Evolutionary conservation across 805 yeast genomes (phyloP), one percentile per base, ranked within the genome.

Genomic region (Scheffersomyces ergatensis): DNA sequence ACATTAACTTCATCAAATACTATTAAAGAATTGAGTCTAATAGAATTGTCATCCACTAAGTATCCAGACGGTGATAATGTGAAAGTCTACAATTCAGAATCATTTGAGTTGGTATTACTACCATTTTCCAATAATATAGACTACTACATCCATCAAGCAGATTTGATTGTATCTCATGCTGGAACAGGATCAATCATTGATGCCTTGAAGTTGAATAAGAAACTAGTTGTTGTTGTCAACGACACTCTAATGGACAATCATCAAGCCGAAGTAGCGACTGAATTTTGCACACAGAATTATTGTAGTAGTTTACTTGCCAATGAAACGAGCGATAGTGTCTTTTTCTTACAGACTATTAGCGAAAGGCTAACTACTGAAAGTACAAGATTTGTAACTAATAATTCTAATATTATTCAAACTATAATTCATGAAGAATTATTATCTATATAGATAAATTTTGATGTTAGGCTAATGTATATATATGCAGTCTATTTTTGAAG

Each of bases 161-260:
- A 80, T 37, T 49, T 88, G 33, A 86, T 92, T 9, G 74, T 93
- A 11, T 82, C 96, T 0, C 98, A 93, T 58, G 97, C 96, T 0
- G 85, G 85, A 1, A 88, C 98, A 0, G 99, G 99, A 2, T 87
- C 97, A 0, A 85, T 92, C 6, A 60, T 93, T 20, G 99, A 92
- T 53, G 74, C 86, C 0, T 60, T 89, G 27, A 70, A 93, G 17
- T 54, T 54, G 21, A 39, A 62, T 1, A 82, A 78, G 54, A 78
- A 75, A 18, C 63, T 89, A 41, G 65, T 90, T 1, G 89, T 85
- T 5, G 83, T 89, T 21, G 77, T 82, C 7, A 92, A 92, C 58
- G 73, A 75, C 9, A 50, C 59, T 4, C 72, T 93, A n/a, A 85
- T 88, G 87, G 87, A 87, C 57, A 87, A 89, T 56, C 97, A 90